Percentiles rank a stretch among this genome's conserved stretches.
phyloP scores from a whole-genome alignment of 495 filamentous ascomycete genomes.

The Amniculicola lignicola region DNA sequence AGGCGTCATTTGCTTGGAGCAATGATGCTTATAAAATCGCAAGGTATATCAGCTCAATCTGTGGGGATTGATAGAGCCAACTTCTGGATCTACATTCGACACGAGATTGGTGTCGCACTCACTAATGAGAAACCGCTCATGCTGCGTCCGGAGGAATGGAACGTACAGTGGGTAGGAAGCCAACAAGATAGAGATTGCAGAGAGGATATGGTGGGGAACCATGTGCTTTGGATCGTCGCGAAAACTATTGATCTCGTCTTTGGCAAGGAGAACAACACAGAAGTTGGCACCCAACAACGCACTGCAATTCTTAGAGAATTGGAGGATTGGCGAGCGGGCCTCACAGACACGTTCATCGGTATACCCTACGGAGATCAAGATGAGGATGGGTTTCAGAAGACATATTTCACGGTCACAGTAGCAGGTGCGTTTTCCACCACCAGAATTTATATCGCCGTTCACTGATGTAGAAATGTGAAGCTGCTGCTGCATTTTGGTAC shows the following conservation, averaged over 20 bases:
- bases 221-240: slow-evolving; percentile 23
- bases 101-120: slow-evolving; percentile 33
- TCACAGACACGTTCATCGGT: slow-evolving; percentile 22
- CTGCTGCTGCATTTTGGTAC: slow-evolving; percentile 29
- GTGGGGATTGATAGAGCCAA: slow-evolving; percentile 28
- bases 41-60: slow-evolving; percentile 17
- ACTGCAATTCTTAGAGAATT: slow-evolving; percentile 12
- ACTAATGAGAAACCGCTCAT: slow-evolving; percentile 26
- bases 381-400: slow-evolving; percentile 24
- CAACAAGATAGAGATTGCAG: too few relatives aligned
- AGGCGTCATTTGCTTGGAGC: slow-evolving; percentile 28
- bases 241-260: slow-evolving; percentile 20
- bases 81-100: slow-evolving; percentile 37
- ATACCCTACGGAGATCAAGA: slow-evolving; percentile 23
- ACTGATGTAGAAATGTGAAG: not conserved
- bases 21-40: slow-evolving; percentile 21
- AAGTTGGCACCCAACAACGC: not conserved
- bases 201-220: slow-evolving; percentile 32
- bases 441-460: not conserved
- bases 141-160: slow-evolving; percentile 23
- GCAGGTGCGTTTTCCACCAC: slow-evolving; percentile 18
- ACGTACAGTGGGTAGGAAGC: slow-evolving; percentile 13
- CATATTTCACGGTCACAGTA: slow-evolving; percentile 29
- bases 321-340: slow-evolving; percentile 17
- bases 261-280: slow-evolving; percentile 6